These are phyloP conservation scores for Acacia pycnantha DNA, from an alignment of 331 rosid genomes.

Conservation along the genomic window DNA sequence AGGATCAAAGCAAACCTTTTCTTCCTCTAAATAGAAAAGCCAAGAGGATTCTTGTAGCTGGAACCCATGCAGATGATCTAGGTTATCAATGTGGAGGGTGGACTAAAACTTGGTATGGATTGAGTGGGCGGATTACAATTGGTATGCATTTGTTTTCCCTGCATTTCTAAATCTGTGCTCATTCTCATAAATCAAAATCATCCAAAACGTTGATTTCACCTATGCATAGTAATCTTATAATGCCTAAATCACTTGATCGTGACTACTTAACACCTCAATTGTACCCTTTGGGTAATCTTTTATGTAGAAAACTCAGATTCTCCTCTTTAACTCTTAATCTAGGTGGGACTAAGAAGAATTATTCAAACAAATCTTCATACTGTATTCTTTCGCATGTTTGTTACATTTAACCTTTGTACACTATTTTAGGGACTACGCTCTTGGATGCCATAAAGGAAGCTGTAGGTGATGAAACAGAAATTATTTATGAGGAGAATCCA, in stretches of 20 bases:
- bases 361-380: background rate
- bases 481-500: conserved; percentile 54
- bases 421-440: conserved; percentile 59
- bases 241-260: background rate
- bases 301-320: too few species aligned
- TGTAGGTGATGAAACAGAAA: conserved; percentile 59
- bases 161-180: background rate
- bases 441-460: conserved; percentile 48
- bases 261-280: background rate
- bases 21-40: conserved; percentile 77
- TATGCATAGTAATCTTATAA: too few species aligned
- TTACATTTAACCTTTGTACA: conserved; percentile 2
- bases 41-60: conserved; percentile 71
- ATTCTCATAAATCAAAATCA: background rate
- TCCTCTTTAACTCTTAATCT: too few species aligned
- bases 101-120: conserved; percentile 70
- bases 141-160: conserved; percentile 47
- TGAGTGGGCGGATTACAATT: conserved; percentile 66
- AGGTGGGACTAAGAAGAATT: background rate
- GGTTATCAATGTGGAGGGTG: conserved; percentile 94
- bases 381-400: background rate
- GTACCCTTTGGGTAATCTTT: too few species aligned
- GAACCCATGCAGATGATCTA: conserved; percentile 80
- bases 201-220: too few species aligned
- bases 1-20: conserved; percentile 57